Percentiles rank a stretch among this genome's conserved stretches.
phyloP scores from a whole-genome alignment of 2,329 filamentous ascomycete genomes.

The Diplodia corticola region DNA sequence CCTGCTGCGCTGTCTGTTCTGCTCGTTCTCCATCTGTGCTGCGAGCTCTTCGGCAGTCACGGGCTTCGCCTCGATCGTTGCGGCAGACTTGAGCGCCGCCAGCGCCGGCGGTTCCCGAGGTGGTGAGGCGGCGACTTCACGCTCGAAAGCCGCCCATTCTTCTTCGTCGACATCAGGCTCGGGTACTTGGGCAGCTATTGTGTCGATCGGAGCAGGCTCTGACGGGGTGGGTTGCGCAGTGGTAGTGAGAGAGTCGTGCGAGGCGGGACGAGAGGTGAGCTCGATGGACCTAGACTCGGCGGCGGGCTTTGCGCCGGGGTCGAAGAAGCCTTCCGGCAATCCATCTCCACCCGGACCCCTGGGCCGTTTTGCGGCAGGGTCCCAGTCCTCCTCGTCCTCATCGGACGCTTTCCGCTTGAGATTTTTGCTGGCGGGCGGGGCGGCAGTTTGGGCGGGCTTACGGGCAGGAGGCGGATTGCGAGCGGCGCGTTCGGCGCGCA shows the following conservation, averaged over 20 bases:
- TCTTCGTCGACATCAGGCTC: constrained; percentile 50
- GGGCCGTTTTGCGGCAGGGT: constrained; percentile 36
- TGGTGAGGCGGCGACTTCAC: constrained; percentile 63
- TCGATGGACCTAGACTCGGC: constrained; percentile 14
- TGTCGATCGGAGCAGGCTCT: constrained; percentile 6
- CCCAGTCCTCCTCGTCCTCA: constrained; percentile 34
- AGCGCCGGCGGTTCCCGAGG: constrained; percentile 30
- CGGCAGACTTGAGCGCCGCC: constrained; percentile 33
- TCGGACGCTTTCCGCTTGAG: constrained; percentile 39
- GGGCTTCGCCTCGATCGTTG: constrained; percentile 49
- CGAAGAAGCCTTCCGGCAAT: constrained; percentile 40
- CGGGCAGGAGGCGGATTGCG: constrained; percentile 30
- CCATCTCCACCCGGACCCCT: constrained; percentile 25
- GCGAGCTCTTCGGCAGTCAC: constrained; percentile 50
- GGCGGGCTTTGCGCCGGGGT: constrained; percentile 27
- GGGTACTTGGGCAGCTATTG: constrained; percentile 23
- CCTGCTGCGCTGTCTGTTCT: constrained; percentile 42
- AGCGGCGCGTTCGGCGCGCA: constrained; percentile 42
- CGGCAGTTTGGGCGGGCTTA: constrained; percentile 34
- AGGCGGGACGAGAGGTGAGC: constrained; percentile 14
- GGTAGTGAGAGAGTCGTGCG: background rate
- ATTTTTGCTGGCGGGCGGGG: constrained; percentile 33
- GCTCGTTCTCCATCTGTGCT: constrained; percentile 47
- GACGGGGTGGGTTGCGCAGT: constrained; percentile 8
- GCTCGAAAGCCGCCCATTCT: constrained; percentile 86